Base-by-base conservation (phyloP, 2,329 filamentous ascomycete species). In the Colletotrichum sp. region DNA sequence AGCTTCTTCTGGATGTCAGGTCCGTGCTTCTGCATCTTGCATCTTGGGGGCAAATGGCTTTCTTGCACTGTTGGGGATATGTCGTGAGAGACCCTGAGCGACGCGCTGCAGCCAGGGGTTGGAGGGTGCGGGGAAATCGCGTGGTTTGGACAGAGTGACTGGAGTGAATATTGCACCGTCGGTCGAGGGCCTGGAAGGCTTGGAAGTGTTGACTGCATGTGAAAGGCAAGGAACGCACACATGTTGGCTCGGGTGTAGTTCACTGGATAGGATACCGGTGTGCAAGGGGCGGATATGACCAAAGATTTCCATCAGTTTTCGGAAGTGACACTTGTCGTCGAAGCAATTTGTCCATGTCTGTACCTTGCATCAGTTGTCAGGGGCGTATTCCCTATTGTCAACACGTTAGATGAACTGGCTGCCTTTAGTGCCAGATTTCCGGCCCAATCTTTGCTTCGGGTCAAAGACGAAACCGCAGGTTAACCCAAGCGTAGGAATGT, bases 221-320 rank as follows among this genome's bases (percentile, higher is more conserved):
- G 26, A 61, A 30, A 16, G 18, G 18, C 18, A 0, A 16, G n/a
- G 58, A 5, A 55, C 34, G 34, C 24, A 18, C n/a, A 28, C 38
- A 16, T 36, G 38, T 66, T 52, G 63, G 38, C 34, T 70, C 36
- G 18, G 28, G 9, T 57, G 9, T 30, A 6, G 30, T 32, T 21
- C 57, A 61, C 67, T 36, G 55, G 15, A 34, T 61, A 10, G 55
- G 24, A 18, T 15, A 72, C 72, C 72, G 72, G 72, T 75, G 72
- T 66, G 69, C 69, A 67, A 48, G 69, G 72, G 68, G 72, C 72
- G 68, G 61, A 63, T 67, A 67, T 71, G 36, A 60, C 18, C 3
- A n/a, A 2, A 30, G 24, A 12, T 26, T 60, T 60, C 26, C 43
- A 48, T 52, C 43, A 52, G n/a, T 52, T 52, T 21, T 52, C n/a